Evolutionary conservation across 2,329 filamentous ascomycete species (phyloP), one percentile per base, ranked within the genome.

Genomic region (Raffaelea deltoideospora): DNA sequence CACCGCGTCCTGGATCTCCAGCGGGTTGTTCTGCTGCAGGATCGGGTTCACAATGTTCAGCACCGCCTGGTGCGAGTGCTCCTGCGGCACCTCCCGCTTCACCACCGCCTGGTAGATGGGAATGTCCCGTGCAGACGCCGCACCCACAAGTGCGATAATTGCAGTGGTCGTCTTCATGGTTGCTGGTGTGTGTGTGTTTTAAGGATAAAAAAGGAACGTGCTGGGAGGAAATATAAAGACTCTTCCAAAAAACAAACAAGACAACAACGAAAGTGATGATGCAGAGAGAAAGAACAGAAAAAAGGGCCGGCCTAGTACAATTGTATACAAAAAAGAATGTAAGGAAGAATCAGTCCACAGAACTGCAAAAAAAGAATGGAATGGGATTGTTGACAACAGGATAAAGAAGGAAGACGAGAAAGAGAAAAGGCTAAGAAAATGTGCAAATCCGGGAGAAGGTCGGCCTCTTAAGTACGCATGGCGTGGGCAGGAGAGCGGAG

Each of bases 31-130:
- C 37, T 57, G 45, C 30, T 57, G 36, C 18, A 69, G 51, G 20
- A 53, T 40, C 6, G 46, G 44, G 44, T 59, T 52, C 45, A 60
- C 53, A 23, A 46, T 50, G 18, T 49, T 45, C 37, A 67, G 45
- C 46, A 64, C 52, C 40, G 56, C 54, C 46, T 61, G 50, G 51
- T 70, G 65, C 5, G 63, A 58, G 48, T 69, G 63, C 46, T 69
- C 65, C 50, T 68, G 64, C 23, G 65, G 64, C 27, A 68, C 64
- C 51, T 69, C 63, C 37, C 65, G 64, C 50, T 54, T 56, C 31
- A 39, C 23, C 15, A 46, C 24, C 35, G 35, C 38, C 20, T 35
- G 38, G 43, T 48, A 49, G 20, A 48, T 26, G 33, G 44, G 27
- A 10, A 55, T 36, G 20, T 54, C 50, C 19, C 53, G 53, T 31